Evolutionary conservation across 345 rosid species (phyloP), one percentile per base, ranked within the genome.

Genomic region (Camelina hispida): DNA sequence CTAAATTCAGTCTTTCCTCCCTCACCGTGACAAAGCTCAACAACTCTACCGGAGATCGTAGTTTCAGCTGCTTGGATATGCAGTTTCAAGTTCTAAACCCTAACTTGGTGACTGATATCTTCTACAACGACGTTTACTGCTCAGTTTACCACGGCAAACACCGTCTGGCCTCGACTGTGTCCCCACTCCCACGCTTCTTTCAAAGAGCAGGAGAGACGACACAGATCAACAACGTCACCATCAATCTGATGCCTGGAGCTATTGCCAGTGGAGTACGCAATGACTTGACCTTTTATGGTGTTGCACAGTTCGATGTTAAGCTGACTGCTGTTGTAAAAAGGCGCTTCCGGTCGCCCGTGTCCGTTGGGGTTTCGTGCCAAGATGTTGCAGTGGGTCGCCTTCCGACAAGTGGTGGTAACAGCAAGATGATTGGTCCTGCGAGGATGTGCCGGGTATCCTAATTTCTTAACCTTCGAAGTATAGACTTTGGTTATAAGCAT

Each of bases 1-100:
- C 65, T 6, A 7, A 10, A 9, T 64, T 65, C 64, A 73, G 56
- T 64, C 77, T 73, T 37, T 6, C 46, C 38, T 55, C 71, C 63
- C 50, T 73, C 65, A 64, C 46, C 9, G 28, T 64, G 30, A 64
- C 38, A 2, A 64, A 4, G 48, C 38, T 73, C 43, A 40, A 40
- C 20, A 73, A 55, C 15, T 34, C 30, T 38, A 65, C 71, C 25
- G 44, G 48, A 63, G 12, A 63, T 55, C 64, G 44, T 32, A 53
- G 54, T 6, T 73, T 55, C 42, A 55, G 77, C 25, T 20, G 56
- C 57, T 25, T 56, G 18, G 23, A 34, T n/a, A 18, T 64, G 57
- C 65, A 43, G 9, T 73, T 73, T 32, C 63, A 64, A 55, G 57
- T 43, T 32, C 9, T 28, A 8, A 62, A 72, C 44, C 13, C 64